Conservation (phyloP, 2,329 filamentous ascomycete genomes). For the Venturiaceae sp. region DNA sequence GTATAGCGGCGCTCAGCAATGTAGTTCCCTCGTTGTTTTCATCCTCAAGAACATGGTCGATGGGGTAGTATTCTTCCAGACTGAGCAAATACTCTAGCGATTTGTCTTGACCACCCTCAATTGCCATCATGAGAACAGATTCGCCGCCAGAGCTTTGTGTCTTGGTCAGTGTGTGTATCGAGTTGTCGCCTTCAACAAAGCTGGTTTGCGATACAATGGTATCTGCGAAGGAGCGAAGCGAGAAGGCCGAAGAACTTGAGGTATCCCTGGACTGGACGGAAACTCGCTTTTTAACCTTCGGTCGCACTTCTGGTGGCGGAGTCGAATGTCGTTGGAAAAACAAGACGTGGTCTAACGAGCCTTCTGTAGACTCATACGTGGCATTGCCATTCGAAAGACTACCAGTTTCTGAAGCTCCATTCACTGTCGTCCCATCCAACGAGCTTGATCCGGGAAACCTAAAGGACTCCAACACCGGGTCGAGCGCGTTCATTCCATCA, state of each 20-base stretch:
- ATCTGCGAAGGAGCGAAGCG: conserved; percentile 68
- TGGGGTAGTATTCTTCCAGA: conserved; percentile 65
- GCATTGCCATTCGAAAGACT: background rate
- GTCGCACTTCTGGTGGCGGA: conserved; percentile 35
- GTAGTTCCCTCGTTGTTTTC: conserved; percentile 85
- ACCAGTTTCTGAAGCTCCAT: conserved; percentile 19
- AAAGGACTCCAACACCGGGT: background rate
- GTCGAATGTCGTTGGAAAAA: conserved; percentile 65
- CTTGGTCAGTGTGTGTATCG: conserved; percentile 66
- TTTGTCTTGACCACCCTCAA: conserved; percentile 53
- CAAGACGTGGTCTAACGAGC: conserved; percentile 70
- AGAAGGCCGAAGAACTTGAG: conserved; percentile 77
- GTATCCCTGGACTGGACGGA: conserved; percentile 84
- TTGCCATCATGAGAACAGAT: conserved; percentile 57
- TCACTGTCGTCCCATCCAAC: conserved; percentile 17
- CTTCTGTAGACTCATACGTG: conserved; percentile 17
- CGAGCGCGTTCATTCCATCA: background rate
- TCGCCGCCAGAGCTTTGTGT: conserved; percentile 65
- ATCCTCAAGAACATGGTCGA: conserved; percentile 65
- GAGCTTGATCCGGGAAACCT: conserved; percentile 4
- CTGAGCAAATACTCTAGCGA: conserved; percentile 72
- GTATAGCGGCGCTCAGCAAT: conserved; percentile 80
- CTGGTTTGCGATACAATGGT: conserved; percentile 67
- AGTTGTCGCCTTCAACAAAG: conserved; percentile 75
- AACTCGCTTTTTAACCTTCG: conserved; percentile 62